These are phyloP conservation scores for Diaporthe sp. DNA, from an alignment of 2,329 filamentous ascomycete genomes.

Conservation along the genomic window DNA sequence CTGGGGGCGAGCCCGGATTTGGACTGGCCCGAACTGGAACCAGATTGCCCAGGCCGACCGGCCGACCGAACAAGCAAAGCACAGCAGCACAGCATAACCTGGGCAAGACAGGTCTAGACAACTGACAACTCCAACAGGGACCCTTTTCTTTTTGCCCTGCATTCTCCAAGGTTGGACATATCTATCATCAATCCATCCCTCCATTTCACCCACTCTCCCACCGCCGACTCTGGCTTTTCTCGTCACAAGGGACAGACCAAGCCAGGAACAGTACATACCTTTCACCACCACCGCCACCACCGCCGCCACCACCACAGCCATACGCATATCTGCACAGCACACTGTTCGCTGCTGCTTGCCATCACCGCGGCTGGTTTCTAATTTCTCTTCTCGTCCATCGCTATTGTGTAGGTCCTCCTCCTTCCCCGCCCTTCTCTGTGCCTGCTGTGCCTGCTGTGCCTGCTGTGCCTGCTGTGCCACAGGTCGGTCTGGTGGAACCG, in stretches of 20 bases:
- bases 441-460: background rate
- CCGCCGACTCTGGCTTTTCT: background rate
- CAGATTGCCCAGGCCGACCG: constrained; percentile 18
- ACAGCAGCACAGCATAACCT: constrained; percentile 12
- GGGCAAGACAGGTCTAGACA: constrained; percentile 16
- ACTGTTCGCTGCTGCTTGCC: background rate
- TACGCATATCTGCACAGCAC: background rate
- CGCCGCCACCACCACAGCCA: background rate
- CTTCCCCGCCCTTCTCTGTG: background rate
- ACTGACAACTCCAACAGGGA: background rate
- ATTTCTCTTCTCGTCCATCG: constrained; percentile 35
- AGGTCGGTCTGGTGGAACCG: constrained; percentile 17
- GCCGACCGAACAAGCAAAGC: constrained; percentile 11
- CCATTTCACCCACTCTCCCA: background rate
- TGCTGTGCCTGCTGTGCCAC: background rate
- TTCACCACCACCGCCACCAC: background rate
- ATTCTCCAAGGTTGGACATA: constrained; percentile 6
- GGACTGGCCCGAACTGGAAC: constrained; percentile 17
- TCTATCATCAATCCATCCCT: constrained; percentile 11
- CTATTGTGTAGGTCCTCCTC: constrained; percentile 33
- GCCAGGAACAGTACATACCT: constrained; percentile 8
- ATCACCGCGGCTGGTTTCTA: background rate
- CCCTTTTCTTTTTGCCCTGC: constrained; percentile 17
- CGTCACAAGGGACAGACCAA: constrained; percentile 4
- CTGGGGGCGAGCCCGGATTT: constrained; percentile 17